Evolutionary conservation across 495 filamentous ascomycete species (phyloP).

Genomic region (Penicillium pulvis): DNA sequence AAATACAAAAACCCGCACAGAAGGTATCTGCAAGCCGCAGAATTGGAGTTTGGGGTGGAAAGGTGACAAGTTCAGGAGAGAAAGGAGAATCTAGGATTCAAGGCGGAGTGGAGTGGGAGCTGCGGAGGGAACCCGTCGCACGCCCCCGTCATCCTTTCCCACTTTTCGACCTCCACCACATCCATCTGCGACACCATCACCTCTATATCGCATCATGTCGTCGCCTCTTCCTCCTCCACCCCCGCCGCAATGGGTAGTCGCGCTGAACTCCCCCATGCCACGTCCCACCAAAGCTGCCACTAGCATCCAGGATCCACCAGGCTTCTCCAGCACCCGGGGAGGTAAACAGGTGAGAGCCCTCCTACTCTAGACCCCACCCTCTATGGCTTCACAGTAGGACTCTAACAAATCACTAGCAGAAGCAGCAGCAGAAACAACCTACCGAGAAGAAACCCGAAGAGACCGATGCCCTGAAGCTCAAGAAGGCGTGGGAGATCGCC

Average conservation of each 20-base stretch:
- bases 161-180: constrained; percentile 18
- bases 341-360: constrained; percentile 42
- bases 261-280: constrained; percentile 68
- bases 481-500: constrained; percentile 98
- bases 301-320: constrained; percentile 82
- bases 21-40: not conserved
- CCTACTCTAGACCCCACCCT: constrained; percentile 7
- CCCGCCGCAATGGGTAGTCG: constrained; percentile 78
- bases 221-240: constrained; percentile 48
- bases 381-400: constrained; percentile 3
- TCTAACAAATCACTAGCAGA: constrained; percentile 15
- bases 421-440: constrained; percentile 44
- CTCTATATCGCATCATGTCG: constrained; percentile 26
- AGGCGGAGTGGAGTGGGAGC: constrained; percentile 26
- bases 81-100: constrained; percentile 15
- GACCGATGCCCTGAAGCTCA: constrained; percentile 92
- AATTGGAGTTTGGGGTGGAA: constrained; percentile 7
- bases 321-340: constrained; percentile 63
- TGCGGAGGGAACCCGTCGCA: constrained; percentile 27
- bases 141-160: constrained; percentile 4
- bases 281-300: constrained; percentile 56
- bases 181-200: constrained; percentile 8
- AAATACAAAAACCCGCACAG: constrained; percentile 3
- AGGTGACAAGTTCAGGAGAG: constrained; percentile 11
- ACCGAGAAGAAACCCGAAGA: constrained; percentile 59